Conservation (phyloP, 75 land plant genomes). For the Sequoiadendron giganteum region DNA sequence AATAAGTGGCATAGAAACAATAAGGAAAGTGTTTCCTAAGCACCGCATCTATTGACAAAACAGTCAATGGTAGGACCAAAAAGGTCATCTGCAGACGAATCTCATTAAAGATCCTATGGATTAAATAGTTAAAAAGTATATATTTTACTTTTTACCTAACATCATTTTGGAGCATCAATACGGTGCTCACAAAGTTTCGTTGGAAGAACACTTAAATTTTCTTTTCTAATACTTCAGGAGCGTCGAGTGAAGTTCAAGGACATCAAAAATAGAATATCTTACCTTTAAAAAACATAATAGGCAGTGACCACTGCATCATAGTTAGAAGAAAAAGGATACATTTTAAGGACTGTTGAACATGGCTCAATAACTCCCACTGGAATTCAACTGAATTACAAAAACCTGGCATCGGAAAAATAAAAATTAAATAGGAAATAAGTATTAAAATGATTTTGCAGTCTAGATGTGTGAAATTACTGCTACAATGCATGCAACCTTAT, state of each 20-base stretch:
- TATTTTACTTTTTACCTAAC: neutral
- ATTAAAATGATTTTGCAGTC: neutral
- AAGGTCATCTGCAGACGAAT: neutral
- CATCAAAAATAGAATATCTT: neutral
- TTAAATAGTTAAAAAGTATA: too few relatives aligned
- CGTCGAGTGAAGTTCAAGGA: neutral
- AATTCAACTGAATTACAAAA: conserved; percentile 1
- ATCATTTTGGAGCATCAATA: neutral
- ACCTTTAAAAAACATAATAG: neutral
- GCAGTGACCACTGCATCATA: neutral
- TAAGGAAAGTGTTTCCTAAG: too few relatives aligned
- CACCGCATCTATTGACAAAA: neutral
- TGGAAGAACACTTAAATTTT: neutral
- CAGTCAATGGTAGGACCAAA: neutral
- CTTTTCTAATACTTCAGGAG: neutral
- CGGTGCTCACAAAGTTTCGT: neutral
- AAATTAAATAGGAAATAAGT: neutral
- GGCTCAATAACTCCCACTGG: neutral
- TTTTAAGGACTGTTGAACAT: neutral
- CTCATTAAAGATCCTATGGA: neutral
- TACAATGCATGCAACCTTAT: neutral
- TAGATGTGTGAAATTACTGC: neutral
- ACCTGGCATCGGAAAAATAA: neutral
- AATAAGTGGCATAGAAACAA: neutral
- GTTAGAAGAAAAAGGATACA: neutral